Evolutionary conservation across 768 basidiomycete genomes (phyloP).

Genomic region (Russula sp.): DNA sequence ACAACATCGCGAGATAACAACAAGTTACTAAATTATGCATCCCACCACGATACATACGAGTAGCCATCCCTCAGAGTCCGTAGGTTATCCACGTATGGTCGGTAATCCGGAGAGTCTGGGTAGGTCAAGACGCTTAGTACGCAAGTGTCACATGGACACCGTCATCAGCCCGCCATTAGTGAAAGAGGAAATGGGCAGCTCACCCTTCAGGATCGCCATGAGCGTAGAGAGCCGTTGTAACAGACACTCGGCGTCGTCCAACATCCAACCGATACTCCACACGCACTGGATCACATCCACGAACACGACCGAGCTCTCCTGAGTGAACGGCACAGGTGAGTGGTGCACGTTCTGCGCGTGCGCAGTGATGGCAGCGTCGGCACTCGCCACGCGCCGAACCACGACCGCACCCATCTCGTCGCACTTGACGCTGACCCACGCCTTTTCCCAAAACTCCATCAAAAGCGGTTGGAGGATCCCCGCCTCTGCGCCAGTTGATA

Average conservation of each 20-base stretch:
- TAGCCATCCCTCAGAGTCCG: too few species aligned
- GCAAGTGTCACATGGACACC: background rate
- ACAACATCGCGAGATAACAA: too few species aligned
- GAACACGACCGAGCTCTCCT: constrained; percentile 80
- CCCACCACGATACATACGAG: too few species aligned
- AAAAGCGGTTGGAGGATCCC: constrained; percentile 31
- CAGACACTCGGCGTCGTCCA: constrained; percentile 56
- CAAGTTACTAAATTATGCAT: too few species aligned
- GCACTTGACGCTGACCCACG: constrained; percentile 69
- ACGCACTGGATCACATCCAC: constrained; percentile 63
- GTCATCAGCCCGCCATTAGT: too few species aligned
- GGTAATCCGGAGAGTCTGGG: constrained; percentile 72
- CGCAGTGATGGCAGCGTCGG: background rate
- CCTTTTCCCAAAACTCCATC: constrained; percentile 46
- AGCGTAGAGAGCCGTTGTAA: constrained; percentile 57
- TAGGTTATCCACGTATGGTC: constrained; percentile 79
- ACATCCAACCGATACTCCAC: constrained; percentile 40
- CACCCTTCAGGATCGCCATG: constrained; percentile 73
- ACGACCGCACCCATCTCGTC: constrained; percentile 55
- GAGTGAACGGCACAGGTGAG: constrained; percentile 48
- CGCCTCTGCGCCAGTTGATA: constrained; percentile 22
- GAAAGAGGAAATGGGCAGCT: constrained; percentile 6
- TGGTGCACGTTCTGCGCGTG: constrained; percentile 5
- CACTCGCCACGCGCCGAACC: constrained; percentile 26
- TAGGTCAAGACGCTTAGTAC: constrained; percentile 67